Conservation (phyloP, 306 rosid species). For the Argentina anserina region DNA sequence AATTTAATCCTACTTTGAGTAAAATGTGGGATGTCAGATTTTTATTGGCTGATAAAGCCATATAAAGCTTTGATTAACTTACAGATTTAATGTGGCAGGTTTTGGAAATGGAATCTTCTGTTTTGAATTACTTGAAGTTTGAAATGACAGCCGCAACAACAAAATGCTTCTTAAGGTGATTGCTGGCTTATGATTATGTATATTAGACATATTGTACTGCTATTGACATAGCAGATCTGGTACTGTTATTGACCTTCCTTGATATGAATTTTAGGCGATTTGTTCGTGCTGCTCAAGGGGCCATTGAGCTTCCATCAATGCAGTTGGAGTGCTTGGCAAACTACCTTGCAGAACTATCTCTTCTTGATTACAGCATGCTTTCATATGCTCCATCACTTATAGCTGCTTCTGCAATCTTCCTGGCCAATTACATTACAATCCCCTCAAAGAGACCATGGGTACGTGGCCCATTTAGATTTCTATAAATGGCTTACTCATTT, state of each 20-base stretch:
- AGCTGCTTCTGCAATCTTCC: slow-evolving; percentile 87
- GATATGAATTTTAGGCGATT: slow-evolving; percentile 56
- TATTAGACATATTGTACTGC: background rate
- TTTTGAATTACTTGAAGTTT: slow-evolving; percentile 82
- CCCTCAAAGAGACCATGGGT: slow-evolving; percentile 92
- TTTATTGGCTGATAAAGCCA: background rate
- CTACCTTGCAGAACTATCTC: slow-evolving; percentile 80
- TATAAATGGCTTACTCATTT: background rate
- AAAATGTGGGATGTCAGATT: slow-evolving; percentile 1
- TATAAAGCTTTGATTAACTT: background rate
- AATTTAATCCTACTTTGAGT: slow-evolving; percentile 7
- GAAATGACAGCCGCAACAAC: slow-evolving; percentile 97
- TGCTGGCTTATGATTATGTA: background rate
- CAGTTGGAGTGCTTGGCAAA: slow-evolving; percentile 88
- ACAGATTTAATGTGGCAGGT: slow-evolving; percentile 45
- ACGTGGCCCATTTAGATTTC: slow-evolving; percentile 4
- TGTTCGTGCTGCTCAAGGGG: slow-evolving; percentile 85
- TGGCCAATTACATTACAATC: slow-evolving; percentile 59
- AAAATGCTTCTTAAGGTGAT: slow-evolving; percentile 79
- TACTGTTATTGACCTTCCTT: slow-evolving; percentile 5
- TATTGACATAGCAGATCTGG: background rate
- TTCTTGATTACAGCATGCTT: slow-evolving; percentile 83
- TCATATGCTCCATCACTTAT: slow-evolving; percentile 71
- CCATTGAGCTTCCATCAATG: slow-evolving; percentile 67
- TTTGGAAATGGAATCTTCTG: slow-evolving; percentile 85